phyloP scores from a whole-genome alignment of 2,329 filamentous ascomycete genomes.

The Colletotrichum sansevieriae region DNA sequence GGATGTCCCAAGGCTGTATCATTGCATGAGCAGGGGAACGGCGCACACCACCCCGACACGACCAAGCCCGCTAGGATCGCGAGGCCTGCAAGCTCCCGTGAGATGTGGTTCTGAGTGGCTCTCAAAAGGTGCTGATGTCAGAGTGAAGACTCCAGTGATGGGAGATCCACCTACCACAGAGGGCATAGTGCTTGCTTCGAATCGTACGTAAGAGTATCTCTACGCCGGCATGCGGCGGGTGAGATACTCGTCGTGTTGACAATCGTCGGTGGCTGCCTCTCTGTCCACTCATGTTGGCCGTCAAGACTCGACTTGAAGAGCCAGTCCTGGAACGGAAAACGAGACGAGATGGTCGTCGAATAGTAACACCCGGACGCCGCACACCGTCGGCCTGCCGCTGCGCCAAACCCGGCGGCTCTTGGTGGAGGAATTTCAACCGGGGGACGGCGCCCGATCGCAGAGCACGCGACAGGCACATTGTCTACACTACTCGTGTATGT shows the following conservation, averaged over 20 bases:
- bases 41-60: slow-evolving; percentile 28
- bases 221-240: slow-evolving; percentile 17
- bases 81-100: slow-evolving; percentile 37
- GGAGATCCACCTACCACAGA: slow-evolving; percentile 25
- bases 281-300: slow-evolving; percentile 17
- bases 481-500: background rate
- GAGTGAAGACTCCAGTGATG: slow-evolving; percentile 33
- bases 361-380: slow-evolving; percentile 12
- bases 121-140: slow-evolving; percentile 38
- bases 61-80: slow-evolving; percentile 40
- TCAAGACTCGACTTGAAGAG: background rate
- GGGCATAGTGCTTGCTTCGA: slow-evolving; percentile 15
- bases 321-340: slow-evolving; percentile 25
- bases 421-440: slow-evolving; percentile 22
- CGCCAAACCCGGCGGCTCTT: slow-evolving; percentile 29
- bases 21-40: slow-evolving; percentile 5
- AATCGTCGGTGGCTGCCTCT: slow-evolving; percentile 1
- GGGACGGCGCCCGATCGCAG: slow-evolving; percentile 27
- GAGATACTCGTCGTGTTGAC: slow-evolving; percentile 24
- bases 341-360: slow-evolving; percentile 23
- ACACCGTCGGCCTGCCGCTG: slow-evolving; percentile 13
- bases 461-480: slow-evolving; percentile 33
- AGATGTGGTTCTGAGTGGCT: slow-evolving; percentile 25
- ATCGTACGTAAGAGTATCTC: slow-evolving; percentile 40
- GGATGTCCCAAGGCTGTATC: slow-evolving; percentile 26